phyloP scores from a whole-genome alignment of 129 eudicot species.

The Pseudognaphalium luteoalbum region DNA sequence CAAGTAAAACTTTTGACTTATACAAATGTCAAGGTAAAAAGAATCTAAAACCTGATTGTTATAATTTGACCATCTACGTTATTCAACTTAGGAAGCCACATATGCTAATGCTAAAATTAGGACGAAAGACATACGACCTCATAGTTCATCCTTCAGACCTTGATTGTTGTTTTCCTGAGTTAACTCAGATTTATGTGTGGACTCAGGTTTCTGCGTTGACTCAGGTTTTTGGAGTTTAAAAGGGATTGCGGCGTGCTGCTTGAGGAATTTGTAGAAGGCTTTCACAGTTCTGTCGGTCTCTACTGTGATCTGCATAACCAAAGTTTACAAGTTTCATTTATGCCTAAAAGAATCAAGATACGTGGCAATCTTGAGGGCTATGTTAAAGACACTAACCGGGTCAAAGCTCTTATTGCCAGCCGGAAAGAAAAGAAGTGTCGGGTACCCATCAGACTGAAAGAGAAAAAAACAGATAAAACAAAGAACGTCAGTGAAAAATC shows the following conservation, averaged over 20 bases:
- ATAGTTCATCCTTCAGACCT: constrained; percentile 52
- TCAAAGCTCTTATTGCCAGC: constrained; percentile 85
- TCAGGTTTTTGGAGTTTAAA: constrained; percentile 67
- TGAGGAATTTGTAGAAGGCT: constrained; percentile 67
- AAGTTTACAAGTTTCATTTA: background rate
- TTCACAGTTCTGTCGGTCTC: constrained; percentile 63
- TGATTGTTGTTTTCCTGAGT: constrained; percentile 34
- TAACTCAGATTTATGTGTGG: constrained; percentile 29
- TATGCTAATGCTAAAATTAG: constrained; percentile 28
- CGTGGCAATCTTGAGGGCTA: background rate
- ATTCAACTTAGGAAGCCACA: constrained; percentile 20
- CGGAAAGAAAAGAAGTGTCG: constrained; percentile 86
- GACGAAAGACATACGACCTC: constrained; percentile 17
- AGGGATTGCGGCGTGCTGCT: constrained; percentile 74
- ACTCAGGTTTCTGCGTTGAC: constrained; percentile 31
- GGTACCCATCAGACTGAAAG: constrained; percentile 81
- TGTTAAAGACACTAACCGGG: constrained; percentile 51
- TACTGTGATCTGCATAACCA: constrained; percentile 54
- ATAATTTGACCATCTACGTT: constrained; percentile 5
- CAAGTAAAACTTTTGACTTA: constrained; percentile 30
- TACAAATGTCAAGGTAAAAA: background rate
- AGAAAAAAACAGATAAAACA: constrained; percentile 1
- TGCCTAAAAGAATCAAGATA: background rate
- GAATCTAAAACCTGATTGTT: background rate
- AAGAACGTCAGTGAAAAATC: background rate